Percentiles rank a stretch among this genome's conserved stretches.
These are phyloP conservation scores for Hypholoma sublateritium DNA, from an alignment of 768 basidiomycete species.

Conservation along the genomic window DNA sequence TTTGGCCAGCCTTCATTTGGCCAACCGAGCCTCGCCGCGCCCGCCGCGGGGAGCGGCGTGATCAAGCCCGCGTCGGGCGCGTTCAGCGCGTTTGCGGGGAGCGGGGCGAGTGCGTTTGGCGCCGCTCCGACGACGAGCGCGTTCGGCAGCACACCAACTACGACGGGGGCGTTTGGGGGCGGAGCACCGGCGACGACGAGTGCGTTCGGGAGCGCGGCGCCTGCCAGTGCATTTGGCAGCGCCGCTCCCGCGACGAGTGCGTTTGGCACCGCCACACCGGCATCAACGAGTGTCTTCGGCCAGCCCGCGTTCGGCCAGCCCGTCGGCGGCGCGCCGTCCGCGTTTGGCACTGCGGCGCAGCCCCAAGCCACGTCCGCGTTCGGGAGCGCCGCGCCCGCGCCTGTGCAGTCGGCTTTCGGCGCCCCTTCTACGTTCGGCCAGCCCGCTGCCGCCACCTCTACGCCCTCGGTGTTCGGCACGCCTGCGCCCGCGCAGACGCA, in stretches of 20 bases:
- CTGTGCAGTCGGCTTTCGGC: too few species aligned
- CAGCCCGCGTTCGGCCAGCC: slow-evolving; percentile 21
- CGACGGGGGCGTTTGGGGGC: slow-evolving; percentile 33
- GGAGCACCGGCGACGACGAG: slow-evolving; percentile 23
- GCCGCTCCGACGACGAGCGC: slow-evolving; percentile 27
- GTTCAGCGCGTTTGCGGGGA: slow-evolving; percentile 42
- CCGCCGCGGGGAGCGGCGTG: slow-evolving; percentile 29
- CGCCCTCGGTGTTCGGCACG: too few species aligned
- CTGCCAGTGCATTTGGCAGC: slow-evolving; percentile 43
- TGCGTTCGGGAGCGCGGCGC: slow-evolving; percentile 27
- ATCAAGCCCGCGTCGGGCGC: slow-evolving; percentile 54
- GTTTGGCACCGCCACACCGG: slow-evolving; percentile 34
- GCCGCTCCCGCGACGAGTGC: slow-evolving; percentile 39
- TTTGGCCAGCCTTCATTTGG: slow-evolving; percentile 26
- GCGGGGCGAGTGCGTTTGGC: slow-evolving; percentile 33
- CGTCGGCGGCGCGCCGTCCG: slow-evolving; percentile 6
- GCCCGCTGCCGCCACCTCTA: slow-evolving; percentile 13
- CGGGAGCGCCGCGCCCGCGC: too few species aligned
- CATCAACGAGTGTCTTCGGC: slow-evolving; percentile 32
- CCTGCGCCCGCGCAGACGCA: background rate
- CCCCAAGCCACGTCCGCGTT: too few species aligned
- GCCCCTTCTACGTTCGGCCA: slow-evolving; percentile 29
- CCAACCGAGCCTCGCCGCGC: slow-evolving; percentile 21
- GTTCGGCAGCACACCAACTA: slow-evolving; percentile 46
- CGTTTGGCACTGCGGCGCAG: slow-evolving; percentile 9